Conservation (phyloP, 2,329 filamentous ascomycete species). For the Pseudocercospora fijiensis region DNA sequence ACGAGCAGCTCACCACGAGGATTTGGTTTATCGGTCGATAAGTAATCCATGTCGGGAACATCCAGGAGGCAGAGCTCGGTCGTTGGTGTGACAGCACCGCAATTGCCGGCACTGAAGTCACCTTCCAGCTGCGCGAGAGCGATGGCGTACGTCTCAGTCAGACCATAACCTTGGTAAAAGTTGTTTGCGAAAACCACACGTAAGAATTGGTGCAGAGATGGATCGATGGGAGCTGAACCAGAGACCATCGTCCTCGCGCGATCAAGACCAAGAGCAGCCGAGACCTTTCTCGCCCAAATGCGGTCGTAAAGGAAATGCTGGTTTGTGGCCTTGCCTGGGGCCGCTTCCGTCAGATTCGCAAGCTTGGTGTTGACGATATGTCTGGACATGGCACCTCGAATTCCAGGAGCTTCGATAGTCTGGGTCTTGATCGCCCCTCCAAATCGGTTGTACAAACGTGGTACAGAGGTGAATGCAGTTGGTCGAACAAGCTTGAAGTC, state of each 20-base stretch:
- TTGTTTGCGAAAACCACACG: constrained; percentile 76
- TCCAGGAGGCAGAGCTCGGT: constrained; percentile 79
- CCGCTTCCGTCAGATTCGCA: constrained; percentile 67
- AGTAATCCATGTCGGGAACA: constrained; percentile 92
- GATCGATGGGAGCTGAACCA: constrained; percentile 88
- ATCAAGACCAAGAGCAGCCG: constrained; percentile 77
- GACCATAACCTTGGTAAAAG: constrained; percentile 84
- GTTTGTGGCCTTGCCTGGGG: constrained; percentile 70
- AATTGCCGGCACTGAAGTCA: constrained; percentile 77
- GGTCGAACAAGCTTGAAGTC: constrained; percentile 86
- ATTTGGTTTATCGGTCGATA: constrained; percentile 79
- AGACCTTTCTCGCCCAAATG: constrained; percentile 88
- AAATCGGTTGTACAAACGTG: constrained; percentile 88
- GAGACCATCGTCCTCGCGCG: constrained; percentile 72
- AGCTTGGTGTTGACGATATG: constrained; percentile 78
- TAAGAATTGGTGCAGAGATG: constrained; percentile 82
- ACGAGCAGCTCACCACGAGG: constrained; percentile 88
- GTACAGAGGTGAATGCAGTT: constrained; percentile 81
- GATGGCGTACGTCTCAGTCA: constrained; percentile 89
- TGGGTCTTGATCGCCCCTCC: constrained; percentile 75
- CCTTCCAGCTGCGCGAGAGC: constrained; percentile 65
- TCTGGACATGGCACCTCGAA: constrained; percentile 78
- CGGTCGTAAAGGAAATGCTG: constrained; percentile 76
- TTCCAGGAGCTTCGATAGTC: constrained; percentile 74
- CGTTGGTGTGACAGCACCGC: constrained; percentile 67